Evolutionary conservation across 73 alveolate species (phyloP).

Genomic region (Blepharisma japonicum): DNA sequence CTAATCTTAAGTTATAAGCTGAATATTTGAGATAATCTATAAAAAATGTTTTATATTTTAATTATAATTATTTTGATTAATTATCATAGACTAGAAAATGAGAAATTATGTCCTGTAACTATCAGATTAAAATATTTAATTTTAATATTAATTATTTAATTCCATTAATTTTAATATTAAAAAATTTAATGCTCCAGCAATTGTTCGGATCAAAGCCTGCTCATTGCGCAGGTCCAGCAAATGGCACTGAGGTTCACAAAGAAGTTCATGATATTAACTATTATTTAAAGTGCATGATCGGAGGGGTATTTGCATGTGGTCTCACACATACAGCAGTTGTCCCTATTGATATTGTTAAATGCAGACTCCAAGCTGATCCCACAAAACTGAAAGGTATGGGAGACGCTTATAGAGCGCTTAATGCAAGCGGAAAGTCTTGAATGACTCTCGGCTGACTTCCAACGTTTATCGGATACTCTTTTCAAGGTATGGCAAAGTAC

Average conservation of each 20-base stretch:
- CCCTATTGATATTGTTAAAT: conserved; percentile 85
- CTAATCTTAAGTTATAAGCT: too few species aligned
- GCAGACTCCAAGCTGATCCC: conserved; percentile 75
- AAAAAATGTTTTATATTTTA: too few species aligned
- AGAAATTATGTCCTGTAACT: too few species aligned
- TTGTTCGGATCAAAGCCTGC: not conserved
- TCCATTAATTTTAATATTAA: not conserved
- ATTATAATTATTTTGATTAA: too few species aligned
- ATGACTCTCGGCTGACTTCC: conserved; percentile 89
- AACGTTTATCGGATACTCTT: conserved; percentile 78
- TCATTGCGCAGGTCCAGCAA: not conserved
- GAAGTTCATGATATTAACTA: conserved; percentile 73
- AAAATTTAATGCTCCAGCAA: not conserved
- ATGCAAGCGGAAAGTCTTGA: conserved; percentile 72
- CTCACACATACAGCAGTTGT: conserved; percentile 82
- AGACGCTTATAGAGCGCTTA: conserved; percentile 51
- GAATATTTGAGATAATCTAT: too few species aligned
- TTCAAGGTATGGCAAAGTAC: conserved; percentile 86
- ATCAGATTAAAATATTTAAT: too few species aligned
- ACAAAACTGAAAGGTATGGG: conserved; percentile 36
- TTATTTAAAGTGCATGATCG: conserved; percentile 86
- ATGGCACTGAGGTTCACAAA: conserved; percentile 35
- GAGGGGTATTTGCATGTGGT: conserved; percentile 90
- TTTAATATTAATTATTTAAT: too few species aligned
- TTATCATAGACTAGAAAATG: too few species aligned